Percentiles rank a stretch among this genome's conserved stretches.
Evolutionary conservation across 179 eudicot species (phyloP).

Genomic region (Gypsophila paniculata): DNA sequence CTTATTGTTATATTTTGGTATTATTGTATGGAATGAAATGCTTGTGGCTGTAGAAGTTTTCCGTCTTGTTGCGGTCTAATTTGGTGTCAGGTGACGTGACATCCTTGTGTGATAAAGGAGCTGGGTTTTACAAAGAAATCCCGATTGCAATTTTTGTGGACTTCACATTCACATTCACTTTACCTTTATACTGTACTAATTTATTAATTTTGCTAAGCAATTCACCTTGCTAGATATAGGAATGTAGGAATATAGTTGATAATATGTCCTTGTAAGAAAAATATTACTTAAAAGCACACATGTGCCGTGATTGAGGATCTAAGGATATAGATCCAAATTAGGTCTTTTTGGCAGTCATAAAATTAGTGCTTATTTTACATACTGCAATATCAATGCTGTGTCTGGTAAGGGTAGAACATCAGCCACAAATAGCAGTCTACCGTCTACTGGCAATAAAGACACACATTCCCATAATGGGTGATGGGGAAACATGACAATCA

Average conservation of each 20-base stretch:
- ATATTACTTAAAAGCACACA: background rate
- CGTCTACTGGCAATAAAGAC: slow-evolving; percentile 83
- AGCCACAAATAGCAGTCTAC: slow-evolving; percentile 87
- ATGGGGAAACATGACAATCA: too few species aligned
- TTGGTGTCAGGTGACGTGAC: background rate
- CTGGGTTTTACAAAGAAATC: background rate
- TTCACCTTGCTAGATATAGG: background rate
- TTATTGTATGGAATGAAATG: background rate
- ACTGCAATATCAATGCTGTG: slow-evolving; percentile 64
- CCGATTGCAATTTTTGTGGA: background rate
- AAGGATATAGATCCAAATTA: background rate
- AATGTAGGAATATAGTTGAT: background rate
- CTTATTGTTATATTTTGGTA: background rate
- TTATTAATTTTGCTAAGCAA: background rate
- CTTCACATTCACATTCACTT: background rate
- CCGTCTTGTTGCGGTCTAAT: background rate
- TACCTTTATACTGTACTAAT: background rate
- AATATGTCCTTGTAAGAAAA: background rate
- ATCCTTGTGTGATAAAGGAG: background rate
- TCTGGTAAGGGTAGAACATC: slow-evolving; percentile 79
- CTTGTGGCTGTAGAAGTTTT: background rate
- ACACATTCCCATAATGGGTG: slow-evolving; percentile 60
- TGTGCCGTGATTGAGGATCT: background rate
- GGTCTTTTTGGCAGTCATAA: too few species aligned
- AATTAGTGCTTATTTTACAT: too few species aligned